A percentile compares a stretch with the other conserved stretches of the same genome.
Conservation (phyloP, 1,284 basidiomycete species). For the Trametes polyzona region DNA sequence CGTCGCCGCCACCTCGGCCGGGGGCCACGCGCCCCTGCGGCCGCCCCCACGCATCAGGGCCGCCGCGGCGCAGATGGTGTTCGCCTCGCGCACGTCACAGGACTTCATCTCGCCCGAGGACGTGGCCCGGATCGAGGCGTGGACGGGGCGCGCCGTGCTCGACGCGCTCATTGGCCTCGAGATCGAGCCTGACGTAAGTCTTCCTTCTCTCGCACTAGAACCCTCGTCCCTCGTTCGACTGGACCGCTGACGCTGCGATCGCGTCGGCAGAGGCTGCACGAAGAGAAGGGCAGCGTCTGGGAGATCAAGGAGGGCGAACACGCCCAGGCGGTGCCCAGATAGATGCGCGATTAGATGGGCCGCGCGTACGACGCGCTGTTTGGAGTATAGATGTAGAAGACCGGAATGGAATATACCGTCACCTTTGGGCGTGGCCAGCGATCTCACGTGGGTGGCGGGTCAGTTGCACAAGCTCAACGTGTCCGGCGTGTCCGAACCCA, state of each 20-base stretch:
- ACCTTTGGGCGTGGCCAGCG: no score
- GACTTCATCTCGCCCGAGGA: constrained; percentile 78
- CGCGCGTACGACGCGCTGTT: neutral
- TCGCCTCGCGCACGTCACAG: constrained; percentile 76
- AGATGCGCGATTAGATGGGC: neutral
- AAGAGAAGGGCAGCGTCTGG: constrained; percentile 45
- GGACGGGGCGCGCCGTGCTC: constrained; percentile 60
- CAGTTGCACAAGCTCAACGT: no score
- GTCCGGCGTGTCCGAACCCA: neutral
- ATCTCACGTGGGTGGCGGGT: neutral
- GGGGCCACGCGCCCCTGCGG: constrained; percentile 27
- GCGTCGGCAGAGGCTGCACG: constrained; percentile 39
- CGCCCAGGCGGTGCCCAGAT: constrained; percentile 7
- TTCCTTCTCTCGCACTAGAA: neutral
- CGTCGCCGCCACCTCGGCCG: constrained; percentile 28
- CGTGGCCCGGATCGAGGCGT: constrained; percentile 66
- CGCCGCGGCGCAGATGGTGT: constrained; percentile 83
- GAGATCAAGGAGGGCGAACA: constrained; percentile 25
- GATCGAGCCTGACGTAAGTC: constrained; percentile 49
- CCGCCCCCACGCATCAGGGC: constrained; percentile 60
- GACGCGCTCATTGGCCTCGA: constrained; percentile 47
- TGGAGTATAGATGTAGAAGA: neutral
- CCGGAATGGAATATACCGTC: no score
- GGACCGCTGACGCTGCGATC: neutral
- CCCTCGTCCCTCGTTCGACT: no score